phyloP scores from a whole-genome alignment of 345 rosid species.

The Rubroshorea leprosula region DNA sequence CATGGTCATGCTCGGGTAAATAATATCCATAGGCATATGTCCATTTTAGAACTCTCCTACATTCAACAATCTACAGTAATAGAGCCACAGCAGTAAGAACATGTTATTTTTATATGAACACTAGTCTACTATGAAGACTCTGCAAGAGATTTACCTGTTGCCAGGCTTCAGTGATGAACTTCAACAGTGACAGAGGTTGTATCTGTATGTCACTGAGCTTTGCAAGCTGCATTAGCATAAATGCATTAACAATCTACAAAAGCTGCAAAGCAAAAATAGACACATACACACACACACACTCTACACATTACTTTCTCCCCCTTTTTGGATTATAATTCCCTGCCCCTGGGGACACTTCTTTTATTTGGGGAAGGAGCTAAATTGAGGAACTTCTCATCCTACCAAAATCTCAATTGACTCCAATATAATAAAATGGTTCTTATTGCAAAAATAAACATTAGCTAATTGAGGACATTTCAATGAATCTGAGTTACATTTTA shows the following conservation, averaged over 20 bases:
- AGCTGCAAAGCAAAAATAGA: neutral
- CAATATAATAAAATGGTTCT: neutral
- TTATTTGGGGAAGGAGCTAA: too few relatives aligned
- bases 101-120: neutral
- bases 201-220: conserved; percentile 80
- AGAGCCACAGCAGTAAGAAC: neutral
- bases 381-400: neutral
- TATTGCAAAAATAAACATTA: too few relatives aligned
- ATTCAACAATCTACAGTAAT: conserved; percentile 78
- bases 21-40: conserved; percentile 98
- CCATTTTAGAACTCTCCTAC: conserved; percentile 96
- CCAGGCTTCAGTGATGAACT: conserved; percentile 95
- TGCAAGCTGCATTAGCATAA: conserved; percentile 52
- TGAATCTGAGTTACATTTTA: neutral
- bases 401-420: neutral
- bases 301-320: too few relatives aligned
- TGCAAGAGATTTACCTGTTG: conserved; percentile 60
- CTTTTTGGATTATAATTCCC: too few relatives aligned
- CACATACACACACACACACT: too few relatives aligned
- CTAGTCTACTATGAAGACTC: neutral
- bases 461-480: neutral
- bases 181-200: conserved; percentile 91
- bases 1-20: conserved; percentile 78
- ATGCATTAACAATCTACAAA: neutral
- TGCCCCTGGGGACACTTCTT: neutral